phyloP scores from a whole-genome alignment of 768 basidiomycete species.

The Butyriboletus loyo region DNA sequence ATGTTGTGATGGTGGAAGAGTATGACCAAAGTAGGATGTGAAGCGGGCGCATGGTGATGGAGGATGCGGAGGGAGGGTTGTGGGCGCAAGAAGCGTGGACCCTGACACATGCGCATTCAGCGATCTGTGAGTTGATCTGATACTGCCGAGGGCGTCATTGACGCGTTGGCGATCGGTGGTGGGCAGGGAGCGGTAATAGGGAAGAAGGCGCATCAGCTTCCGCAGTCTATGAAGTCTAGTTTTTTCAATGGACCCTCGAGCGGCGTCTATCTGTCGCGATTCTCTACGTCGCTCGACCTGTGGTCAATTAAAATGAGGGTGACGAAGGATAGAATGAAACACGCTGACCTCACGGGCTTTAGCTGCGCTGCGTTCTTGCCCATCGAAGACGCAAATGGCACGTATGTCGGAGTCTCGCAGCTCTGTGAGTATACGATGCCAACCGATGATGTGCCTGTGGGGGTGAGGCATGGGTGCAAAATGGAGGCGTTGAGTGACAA shows the following conservation, averaged over 20 bases:
- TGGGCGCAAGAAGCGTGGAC: conserved; percentile 9
- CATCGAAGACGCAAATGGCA: conserved; percentile 80
- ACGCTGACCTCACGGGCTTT: conserved; percentile 66
- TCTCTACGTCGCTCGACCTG: conserved; percentile 58
- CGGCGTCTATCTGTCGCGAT: conserved; percentile 43
- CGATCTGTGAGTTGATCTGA: conserved; percentile 7
- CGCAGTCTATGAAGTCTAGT: conserved; percentile 55
- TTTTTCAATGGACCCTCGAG: conserved; percentile 56
- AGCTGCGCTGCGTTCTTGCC: conserved; percentile 59
- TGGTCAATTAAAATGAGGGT: conserved; percentile 1
- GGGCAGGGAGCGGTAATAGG: conserved; percentile 37
- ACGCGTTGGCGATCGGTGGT: conserved; percentile 27
- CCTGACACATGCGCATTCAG: conserved; percentile 18
- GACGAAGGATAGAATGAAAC: not conserved
- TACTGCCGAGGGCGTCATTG: conserved; percentile 21
- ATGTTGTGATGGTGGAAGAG: conserved; percentile 1
- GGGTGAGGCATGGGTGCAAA: conserved; percentile 63
- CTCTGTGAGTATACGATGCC: conserved; percentile 69
- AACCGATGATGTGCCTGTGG: conserved; percentile 71
- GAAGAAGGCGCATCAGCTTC: conserved; percentile 39
- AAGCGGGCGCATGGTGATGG: conserved; percentile 1
- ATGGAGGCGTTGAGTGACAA: conserved; percentile 80
- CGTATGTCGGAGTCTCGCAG: conserved; percentile 53
- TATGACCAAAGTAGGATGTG: conserved; percentile 6
- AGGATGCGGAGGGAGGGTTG: conserved; percentile 1